Conservation (phyloP, 306 rosid genomes). For the Prunus kanzakura region DNA sequence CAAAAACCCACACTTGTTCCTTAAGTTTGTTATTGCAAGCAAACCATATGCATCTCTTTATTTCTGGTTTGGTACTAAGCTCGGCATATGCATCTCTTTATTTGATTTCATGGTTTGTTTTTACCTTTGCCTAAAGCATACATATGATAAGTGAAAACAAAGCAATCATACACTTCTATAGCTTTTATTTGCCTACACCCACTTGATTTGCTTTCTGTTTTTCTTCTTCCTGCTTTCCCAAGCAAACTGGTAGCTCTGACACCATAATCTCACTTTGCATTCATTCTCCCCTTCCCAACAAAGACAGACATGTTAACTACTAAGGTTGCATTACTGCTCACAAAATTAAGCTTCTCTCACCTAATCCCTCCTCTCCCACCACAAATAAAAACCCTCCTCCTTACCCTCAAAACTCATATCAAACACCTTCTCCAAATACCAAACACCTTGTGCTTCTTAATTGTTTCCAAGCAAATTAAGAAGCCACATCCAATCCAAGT, state of each 20-base stretch:
- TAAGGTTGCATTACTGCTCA: conserved; percentile 10
- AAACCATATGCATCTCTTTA: not conserved
- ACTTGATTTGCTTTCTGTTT: conserved; percentile 23
- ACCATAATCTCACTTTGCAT: conserved; percentile 27
- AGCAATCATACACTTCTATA: not conserved
- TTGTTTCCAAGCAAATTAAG: not conserved
- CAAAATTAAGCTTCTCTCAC: conserved; percentile 2
- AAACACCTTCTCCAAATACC: conserved; percentile 7
- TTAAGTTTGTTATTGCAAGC: not conserved
- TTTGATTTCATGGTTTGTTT: not conserved
- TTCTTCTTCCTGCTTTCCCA: conserved; percentile 48
- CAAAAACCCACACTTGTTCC: not conserved
- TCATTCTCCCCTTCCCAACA: conserved; percentile 39
- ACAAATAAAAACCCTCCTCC: conserved; percentile 41
- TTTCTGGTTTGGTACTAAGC: no score
- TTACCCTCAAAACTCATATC: conserved; percentile 25
- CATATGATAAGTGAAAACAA: conserved; percentile 9
- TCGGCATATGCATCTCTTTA: not conserved
- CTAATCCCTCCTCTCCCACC: conserved; percentile 3
- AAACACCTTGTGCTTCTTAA: conserved; percentile 7
- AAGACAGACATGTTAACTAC: conserved; percentile 22
- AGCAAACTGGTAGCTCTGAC: conserved; percentile 52
- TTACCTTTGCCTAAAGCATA: not conserved
- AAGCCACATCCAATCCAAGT: not conserved
- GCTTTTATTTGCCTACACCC: not conserved